Evolutionary conservation across 2,329 filamentous ascomycete species (phyloP), one percentile per base, ranked within the genome.

Genomic region (Thelonectria rubi): DNA sequence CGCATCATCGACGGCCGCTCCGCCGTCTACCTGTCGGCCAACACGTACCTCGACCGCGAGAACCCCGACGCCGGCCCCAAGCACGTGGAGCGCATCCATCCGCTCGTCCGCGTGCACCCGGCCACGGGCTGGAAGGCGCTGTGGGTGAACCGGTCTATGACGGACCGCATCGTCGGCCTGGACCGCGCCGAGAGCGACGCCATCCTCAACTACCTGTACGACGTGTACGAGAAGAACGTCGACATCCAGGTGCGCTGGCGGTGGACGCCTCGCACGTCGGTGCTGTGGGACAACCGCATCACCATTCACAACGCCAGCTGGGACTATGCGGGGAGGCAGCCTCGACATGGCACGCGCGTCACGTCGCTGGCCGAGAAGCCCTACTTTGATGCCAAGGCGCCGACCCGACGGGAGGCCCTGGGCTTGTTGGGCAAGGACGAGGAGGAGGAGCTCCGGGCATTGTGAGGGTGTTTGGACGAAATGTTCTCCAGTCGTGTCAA

Each of bases 291-390:
- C 69, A 92, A 92, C 68, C 80, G 87, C 40, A 89, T 91, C 60
- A 91, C 90, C 0, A 91, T 91, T 39, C 89, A 92, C 67, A 91
- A 91, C 64, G 89, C 89, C 0, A 88, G 85, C 68, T 92, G 88
- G 88, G 89, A 92, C 66, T 92, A 92, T 69, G 88, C 85, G 34
- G 88, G 88, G 1, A 81, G 78, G 18, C 81, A 91, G 71, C 87
- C 89, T 0, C 80, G 90, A 40, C 90, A 93, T 72, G 90, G 90
- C 2, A 92, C 89, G 0, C 81, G 91, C 26, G 89, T 93, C 3
- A 92, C 89, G 0, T 81, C 87, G 8, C 75, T 93, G 53, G 90
- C 88, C 0, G 91, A 93, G 78, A 88, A 88, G 79, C 90, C 90
- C 0, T 88, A 83, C 69, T 92, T 90, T 67, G 84, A 90, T 55